These are phyloP conservation scores for Elongisporangium senticosum DNA, from an alignment of 352 stramenopile genomes.

Conservation along the genomic window DNA sequence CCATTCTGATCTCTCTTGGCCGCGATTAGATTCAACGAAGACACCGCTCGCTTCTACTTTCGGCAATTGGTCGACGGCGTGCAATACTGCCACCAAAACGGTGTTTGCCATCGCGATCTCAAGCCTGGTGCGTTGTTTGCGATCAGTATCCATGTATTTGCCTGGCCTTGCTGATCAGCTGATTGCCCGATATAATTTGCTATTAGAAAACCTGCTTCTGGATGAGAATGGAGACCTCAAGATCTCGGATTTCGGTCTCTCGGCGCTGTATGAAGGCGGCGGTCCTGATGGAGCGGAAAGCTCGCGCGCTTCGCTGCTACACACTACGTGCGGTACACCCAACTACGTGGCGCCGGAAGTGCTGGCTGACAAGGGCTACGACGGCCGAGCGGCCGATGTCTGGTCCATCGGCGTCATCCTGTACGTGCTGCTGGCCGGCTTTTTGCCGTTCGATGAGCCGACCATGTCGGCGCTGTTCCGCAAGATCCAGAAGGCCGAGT, in stretches of 20 bases:
- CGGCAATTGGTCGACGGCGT: constrained; percentile 96
- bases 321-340: constrained; percentile 95
- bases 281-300: constrained; percentile 73
- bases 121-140: constrained; percentile 77
- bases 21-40: constrained; percentile 87
- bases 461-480: constrained; percentile 95
- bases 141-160: neutral
- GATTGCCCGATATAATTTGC: neutral
- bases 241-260: constrained; percentile 99
- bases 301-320: constrained; percentile 86
- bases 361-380: constrained; percentile 93
- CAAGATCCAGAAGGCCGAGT: constrained; percentile 96
- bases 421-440: constrained; percentile 92
- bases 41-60: constrained; percentile 98
- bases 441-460: constrained; percentile 93
- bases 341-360: constrained; percentile 96
- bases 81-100: constrained; percentile 96
- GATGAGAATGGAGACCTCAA: constrained; percentile 97
- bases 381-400: constrained; percentile 89
- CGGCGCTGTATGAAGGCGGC: constrained; percentile 87
- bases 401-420: constrained; percentile 99
- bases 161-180: neutral
- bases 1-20: neutral
- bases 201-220: constrained; percentile 91
- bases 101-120: constrained; percentile 96